Percentiles rank a stretch among this genome's conserved stretches.
These are phyloP conservation scores for Fusarium veterinarium DNA, from an alignment of 2,329 filamentous ascomycete genomes.

Conservation along the genomic window DNA sequence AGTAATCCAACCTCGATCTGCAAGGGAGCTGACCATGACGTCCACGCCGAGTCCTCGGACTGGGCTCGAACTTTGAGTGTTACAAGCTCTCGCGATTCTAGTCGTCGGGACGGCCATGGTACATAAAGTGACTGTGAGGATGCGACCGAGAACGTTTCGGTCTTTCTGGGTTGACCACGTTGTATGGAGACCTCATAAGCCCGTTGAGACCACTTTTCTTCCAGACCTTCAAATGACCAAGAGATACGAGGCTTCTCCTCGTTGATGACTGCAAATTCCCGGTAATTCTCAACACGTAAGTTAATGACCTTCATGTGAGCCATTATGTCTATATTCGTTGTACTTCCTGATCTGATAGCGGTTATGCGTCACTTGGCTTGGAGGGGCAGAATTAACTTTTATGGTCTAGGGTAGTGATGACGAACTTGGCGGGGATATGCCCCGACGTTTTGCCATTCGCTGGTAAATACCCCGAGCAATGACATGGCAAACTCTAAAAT, in stretches of 20 bases:
- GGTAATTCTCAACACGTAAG: constrained; percentile 54
- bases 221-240: constrained; percentile 57
- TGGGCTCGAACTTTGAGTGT: constrained; percentile 50
- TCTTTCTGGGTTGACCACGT: constrained; percentile 15
- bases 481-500: background rate
- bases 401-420: background rate
- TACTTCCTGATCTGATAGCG: background rate
- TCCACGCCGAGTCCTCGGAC: background rate
- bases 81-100: constrained; percentile 48
- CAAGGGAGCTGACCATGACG: background rate
- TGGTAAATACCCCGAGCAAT: background rate
- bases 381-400: background rate
- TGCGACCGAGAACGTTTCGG: constrained; percentile 42
- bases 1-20: background rate
- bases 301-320: background rate
- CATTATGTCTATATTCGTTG: background rate
- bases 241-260: constrained; percentile 58
- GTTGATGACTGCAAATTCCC: constrained; percentile 55
- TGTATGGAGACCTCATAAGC: constrained; percentile 57
- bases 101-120: constrained; percentile 55
- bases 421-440: background rate
- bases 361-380: background rate
- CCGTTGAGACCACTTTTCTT: constrained; percentile 55
- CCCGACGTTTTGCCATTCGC: background rate
- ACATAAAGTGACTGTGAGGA: constrained; percentile 55